A percentile compares a stretch with the other conserved stretches of the same genome.
These are phyloP conservation scores for Nannochloropsis oceanica DNA, from an alignment of 108 stramenopile species.

Conservation along the genomic window DNA sequence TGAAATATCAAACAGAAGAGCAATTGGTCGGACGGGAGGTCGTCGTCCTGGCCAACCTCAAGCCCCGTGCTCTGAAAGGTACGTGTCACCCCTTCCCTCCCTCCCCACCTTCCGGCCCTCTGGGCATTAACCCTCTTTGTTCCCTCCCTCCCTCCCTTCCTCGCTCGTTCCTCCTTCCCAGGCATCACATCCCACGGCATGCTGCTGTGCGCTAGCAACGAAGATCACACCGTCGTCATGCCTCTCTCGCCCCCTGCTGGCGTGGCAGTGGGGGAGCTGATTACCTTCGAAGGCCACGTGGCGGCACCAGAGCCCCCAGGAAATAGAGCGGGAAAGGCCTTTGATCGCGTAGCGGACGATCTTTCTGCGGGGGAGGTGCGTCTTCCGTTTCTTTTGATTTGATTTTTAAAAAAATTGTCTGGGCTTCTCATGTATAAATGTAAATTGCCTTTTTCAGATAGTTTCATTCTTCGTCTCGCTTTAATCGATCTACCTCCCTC, in stretches of 20 bases:
- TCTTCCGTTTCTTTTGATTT: too few relatives aligned
- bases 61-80: constrained; percentile 31
- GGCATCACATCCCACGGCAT: constrained; percentile 38
- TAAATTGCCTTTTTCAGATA: not conserved
- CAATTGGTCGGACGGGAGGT: constrained; percentile 28
- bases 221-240: constrained; percentile 36
- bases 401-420: not conserved
- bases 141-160: not conserved
- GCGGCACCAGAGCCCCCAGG: constrained; percentile 34
- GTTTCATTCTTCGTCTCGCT: too few relatives aligned
- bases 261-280: constrained; percentile 32
- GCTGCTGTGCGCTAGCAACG: constrained; percentile 40
- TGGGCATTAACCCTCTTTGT: too few relatives aligned
- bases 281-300: constrained; percentile 37
- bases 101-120: not conserved
- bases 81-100: not conserved
- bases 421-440: not conserved
- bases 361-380: constrained; percentile 19
- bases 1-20: constrained; percentile 27
- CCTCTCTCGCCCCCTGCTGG: constrained; percentile 34
- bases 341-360: constrained; percentile 31
- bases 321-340: constrained; percentile 37
- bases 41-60: constrained; percentile 37
- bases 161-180: not conserved
- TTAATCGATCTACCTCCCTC: not conserved